Percentiles rank a stretch among this genome's conserved stretches.
phyloP scores from a whole-genome alignment of 306 rosid genomes.

The Abrus pulchellus region DNA sequence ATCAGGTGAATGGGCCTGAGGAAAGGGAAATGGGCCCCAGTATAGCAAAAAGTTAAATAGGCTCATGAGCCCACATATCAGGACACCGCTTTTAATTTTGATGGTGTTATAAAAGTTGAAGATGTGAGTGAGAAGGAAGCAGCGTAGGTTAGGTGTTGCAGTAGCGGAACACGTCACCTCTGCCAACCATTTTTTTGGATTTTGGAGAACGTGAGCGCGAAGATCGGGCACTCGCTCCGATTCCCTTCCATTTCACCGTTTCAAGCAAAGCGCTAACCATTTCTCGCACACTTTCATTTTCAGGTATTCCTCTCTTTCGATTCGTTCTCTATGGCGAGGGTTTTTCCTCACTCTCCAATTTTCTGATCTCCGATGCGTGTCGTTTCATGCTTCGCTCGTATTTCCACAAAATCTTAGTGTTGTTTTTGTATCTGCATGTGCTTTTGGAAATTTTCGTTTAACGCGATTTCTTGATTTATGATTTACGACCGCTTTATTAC shows the following conservation, averaged over 20 bases:
- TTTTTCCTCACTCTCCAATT: not conserved
- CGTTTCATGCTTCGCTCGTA: not conserved
- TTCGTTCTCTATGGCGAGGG: not conserved
- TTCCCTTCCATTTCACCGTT: constrained; percentile 12
- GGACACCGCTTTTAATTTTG: too few relatives aligned
- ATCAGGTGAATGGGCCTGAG: not conserved
- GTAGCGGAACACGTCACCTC: constrained; percentile 40
- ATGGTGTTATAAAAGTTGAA: not conserved
- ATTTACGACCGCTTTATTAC: constrained; percentile 18
- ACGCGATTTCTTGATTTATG: constrained; percentile 22
- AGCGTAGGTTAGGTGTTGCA: constrained; percentile 45
- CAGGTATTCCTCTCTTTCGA: constrained; percentile 48
- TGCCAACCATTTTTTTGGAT: constrained; percentile 33
- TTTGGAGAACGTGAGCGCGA: constrained; percentile 52
- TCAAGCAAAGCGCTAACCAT: not conserved
- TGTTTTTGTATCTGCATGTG: constrained; percentile 1
- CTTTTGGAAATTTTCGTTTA: not conserved
- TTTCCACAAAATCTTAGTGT: not conserved
- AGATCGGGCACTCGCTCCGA: constrained; percentile 43
- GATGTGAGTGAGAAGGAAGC: not conserved
- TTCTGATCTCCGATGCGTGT: constrained; percentile 12
- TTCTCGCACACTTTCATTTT: not conserved
- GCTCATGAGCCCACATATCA: constrained; percentile 12
- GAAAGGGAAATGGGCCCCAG: not conserved
- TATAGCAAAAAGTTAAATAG: not conserved